A percentile compares a stretch with the other conserved stretches of the same genome.
phyloP scores from a whole-genome alignment of 2,329 filamentous ascomycete species.

The Colletotrichum camelliae region DNA sequence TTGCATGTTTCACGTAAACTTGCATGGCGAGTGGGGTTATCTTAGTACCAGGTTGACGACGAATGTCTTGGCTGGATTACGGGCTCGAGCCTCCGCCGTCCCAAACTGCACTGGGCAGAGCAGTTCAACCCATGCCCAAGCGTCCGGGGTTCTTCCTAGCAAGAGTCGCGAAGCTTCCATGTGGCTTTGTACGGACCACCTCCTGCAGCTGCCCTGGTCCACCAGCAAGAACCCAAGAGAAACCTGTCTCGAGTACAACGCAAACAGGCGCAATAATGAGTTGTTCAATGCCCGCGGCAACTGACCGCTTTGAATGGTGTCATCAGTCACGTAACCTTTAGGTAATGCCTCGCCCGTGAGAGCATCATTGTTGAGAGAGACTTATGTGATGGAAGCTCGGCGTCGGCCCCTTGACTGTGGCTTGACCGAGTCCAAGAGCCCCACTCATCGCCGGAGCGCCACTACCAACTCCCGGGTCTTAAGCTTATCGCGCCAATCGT shows the following conservation, averaged over 20 bases:
- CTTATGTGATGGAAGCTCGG: constrained; percentile 2
- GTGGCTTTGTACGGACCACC: not conserved
- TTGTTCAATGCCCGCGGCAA: not conserved
- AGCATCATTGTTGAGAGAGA: not conserved
- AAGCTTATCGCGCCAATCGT: constrained; percentile 17
- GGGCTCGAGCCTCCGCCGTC: not conserved
- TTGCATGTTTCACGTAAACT: not conserved
- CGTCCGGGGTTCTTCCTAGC: not conserved
- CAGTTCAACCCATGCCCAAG: not conserved
- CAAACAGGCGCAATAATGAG: not conserved
- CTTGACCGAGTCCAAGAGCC: not conserved
- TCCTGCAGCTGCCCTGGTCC: not conserved
- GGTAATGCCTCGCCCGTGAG: not conserved
- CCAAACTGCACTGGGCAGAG: not conserved
- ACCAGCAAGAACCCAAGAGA: not conserved
- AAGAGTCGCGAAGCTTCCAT: constrained; percentile 5
- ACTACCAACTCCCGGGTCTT: not conserved
- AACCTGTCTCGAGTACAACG: not conserved
- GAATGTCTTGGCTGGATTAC: not conserved
- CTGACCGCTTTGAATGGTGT: not conserved
- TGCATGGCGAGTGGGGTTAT: not conserved
- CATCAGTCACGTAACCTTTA: constrained; percentile 16
- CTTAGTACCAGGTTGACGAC: not conserved
- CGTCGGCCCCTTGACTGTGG: constrained; percentile 7
- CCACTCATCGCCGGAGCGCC: not conserved